Conservation (phyloP, 2,329 filamentous ascomycete species). For the Cladorrhinum sp. region DNA sequence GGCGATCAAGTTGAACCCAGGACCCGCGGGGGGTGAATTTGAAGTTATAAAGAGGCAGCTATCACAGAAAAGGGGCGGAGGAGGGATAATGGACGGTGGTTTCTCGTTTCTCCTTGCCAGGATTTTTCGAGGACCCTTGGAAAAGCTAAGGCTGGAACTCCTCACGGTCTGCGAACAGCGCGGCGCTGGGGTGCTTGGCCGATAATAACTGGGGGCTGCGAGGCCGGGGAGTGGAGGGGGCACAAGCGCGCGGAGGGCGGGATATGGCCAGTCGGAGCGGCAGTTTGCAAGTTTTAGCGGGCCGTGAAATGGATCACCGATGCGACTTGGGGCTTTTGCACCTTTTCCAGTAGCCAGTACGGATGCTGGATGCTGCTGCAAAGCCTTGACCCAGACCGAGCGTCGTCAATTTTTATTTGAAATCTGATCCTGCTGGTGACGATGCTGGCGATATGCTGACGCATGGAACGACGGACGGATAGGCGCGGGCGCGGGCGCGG, state of each 20-base stretch:
- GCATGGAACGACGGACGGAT: not conserved
- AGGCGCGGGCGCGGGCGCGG: not conserved
- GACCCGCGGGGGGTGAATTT: constrained; percentile 12
- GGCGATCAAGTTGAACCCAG: constrained; percentile 12
- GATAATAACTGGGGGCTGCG: constrained; percentile 20
- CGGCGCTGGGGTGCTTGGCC: constrained; percentile 12
- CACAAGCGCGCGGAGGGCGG: constrained; percentile 18
- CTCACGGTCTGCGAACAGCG: not conserved
- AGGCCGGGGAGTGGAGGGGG: constrained; percentile 14
- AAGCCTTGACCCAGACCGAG: not conserved
- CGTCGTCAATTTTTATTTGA: not conserved
- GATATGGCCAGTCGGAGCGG: constrained; percentile 21
- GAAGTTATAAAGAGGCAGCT: not conserved
- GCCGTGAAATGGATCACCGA: constrained; percentile 12
- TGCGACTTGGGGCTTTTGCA: not conserved
- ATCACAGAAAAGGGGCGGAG: not conserved
- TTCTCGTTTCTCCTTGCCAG: constrained; percentile 14
- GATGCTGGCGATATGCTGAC: constrained; percentile 5
- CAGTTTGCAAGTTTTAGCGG: constrained; percentile 20
- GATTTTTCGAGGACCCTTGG: constrained; percentile 13
- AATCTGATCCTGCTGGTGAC: not conserved
- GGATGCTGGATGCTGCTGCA: too few species aligned
- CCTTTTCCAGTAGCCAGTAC: not conserved
- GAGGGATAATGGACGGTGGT: not conserved
- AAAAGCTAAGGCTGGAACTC: constrained; percentile 1